Evolutionary conservation across 2,329 filamentous ascomycete genomes (phyloP).

Genomic region (Pseudopyricularia javanii): DNA sequence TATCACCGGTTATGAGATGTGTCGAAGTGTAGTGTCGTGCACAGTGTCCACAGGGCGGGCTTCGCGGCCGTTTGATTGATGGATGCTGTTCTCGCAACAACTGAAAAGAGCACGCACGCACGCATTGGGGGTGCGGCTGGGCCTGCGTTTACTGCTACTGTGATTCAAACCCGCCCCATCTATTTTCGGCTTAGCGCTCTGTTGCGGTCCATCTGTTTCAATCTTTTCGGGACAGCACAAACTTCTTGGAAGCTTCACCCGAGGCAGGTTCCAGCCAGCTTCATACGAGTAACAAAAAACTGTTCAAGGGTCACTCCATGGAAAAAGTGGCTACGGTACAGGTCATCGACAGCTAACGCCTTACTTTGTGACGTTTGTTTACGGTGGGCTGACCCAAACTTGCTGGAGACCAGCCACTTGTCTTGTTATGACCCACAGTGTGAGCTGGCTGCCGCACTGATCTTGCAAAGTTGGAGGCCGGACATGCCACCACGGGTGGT

Average conservation of each 20-base stretch:
- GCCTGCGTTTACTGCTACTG: not conserved
- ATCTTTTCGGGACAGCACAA: not conserved
- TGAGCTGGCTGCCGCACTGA: not conserved
- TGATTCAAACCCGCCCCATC: conserved; percentile 2
- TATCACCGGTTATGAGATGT: not conserved
- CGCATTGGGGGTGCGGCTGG: not conserved
- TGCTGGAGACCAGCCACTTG: not conserved
- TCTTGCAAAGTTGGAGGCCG: no score
- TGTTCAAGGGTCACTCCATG: no score
- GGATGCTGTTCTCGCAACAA: not conserved
- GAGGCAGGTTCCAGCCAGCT: no score
- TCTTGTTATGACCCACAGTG: not conserved
- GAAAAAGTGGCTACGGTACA: not conserved
- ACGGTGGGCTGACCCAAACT: not conserved
- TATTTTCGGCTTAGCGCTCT: conserved; percentile 1
- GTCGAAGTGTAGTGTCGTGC: not conserved
- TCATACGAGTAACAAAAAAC: no score
- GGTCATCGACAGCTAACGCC: not conserved
- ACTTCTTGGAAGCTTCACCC: not conserved
- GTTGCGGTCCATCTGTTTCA: not conserved
- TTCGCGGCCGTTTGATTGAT: not conserved
- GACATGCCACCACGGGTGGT: no score
- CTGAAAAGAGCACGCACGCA: no score
- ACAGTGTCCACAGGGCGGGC: not conserved
- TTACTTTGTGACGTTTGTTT: not conserved